Evolutionary conservation across 257 asterid genomes (phyloP).

Genomic region (Fraxinus cuspidata): DNA sequence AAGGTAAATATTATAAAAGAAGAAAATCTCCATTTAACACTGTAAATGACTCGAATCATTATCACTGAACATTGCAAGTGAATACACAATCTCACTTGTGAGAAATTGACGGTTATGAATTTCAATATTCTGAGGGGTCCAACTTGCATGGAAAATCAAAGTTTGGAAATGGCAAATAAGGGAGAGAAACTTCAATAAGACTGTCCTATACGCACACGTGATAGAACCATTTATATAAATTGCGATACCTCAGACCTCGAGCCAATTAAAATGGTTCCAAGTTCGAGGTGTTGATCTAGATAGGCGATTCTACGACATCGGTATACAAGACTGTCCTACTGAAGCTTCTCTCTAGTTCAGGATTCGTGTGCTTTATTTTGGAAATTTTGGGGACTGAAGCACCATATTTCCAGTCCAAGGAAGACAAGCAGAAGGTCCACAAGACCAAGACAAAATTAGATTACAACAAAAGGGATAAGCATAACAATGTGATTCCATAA

Average conservation of each 20-base stretch:
- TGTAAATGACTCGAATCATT: background rate
- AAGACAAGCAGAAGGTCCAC: slow-evolving; percentile 25
- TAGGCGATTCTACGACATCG: too few relatives aligned
- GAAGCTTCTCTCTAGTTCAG: too few relatives aligned
- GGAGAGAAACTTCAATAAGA: too few relatives aligned
- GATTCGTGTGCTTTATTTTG: background rate
- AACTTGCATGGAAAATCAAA: background rate
- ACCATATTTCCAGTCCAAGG: slow-evolving; percentile 5
- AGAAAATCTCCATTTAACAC: too few relatives aligned
- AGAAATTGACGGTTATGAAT: background rate
- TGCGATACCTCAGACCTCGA: too few relatives aligned
- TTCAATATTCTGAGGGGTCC: background rate
- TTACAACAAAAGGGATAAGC: slow-evolving; percentile 27
- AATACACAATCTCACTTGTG: background rate
- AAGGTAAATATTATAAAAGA: too few relatives aligned
- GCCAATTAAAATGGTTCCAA: too few relatives aligned
- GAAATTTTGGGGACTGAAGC: background rate
- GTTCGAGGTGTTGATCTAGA: too few relatives aligned
- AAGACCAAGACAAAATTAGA: slow-evolving; percentile 32
- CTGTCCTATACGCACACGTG: too few relatives aligned
- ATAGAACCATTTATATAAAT: too few relatives aligned
- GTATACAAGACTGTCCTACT: too few relatives aligned
- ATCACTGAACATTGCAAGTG: background rate
- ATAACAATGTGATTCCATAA: slow-evolving; percentile 30
- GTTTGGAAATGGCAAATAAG: background rate